Base-by-base conservation (phyloP, 164 flowering plant species). In the Vitis amurensis region DNA sequence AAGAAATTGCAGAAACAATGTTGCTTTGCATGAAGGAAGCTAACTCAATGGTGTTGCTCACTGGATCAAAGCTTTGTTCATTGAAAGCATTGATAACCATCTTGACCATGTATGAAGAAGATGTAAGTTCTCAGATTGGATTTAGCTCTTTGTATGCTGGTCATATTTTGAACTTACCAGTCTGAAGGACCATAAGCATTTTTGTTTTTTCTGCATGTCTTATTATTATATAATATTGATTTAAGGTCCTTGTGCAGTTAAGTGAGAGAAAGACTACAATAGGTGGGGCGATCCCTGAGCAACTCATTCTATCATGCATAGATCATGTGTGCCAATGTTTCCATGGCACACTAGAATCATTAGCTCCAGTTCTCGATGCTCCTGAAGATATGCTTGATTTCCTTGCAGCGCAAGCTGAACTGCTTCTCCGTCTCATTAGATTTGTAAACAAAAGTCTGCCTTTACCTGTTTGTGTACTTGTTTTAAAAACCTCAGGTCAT, bases 381-480 rank as follows among this genome's bases (percentile, higher is more conserved):
- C 78, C 81, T 48, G 78, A 80, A 68, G 82, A 77, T 71, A 68
- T 84, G 30, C 82, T 89, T 67, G 70, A 80, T 71, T 82, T 80
- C 68, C 81, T 91, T 69, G 78, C 81, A 27, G 84, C 89, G 23
- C 91, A 86, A 84, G 81, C 81, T 63, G 93, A 93, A 72, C 67
- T 95, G n/a, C 85, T 95, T 52, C 82, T 90, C 52, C 76, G 69
- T 77, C 86, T 91, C 56, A 53, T 83, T 55, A 87, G 81, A 78
- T 75, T 71, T 60, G 62, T 67, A 27, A 56, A 57, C 19, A 77
- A 74, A 76, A 76, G 62, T 44, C 72, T 81, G 8, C 58, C 85
- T 56, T 64, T 78, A 14, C 50, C 84, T 60, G 49, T 69, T 48
- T 75, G 80, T 77, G 53, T 67, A 59, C 76, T 76, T 61, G 73